phyloP scores from a whole-genome alignment of 306 rosid genomes.

The Ormosia emarginata region DNA sequence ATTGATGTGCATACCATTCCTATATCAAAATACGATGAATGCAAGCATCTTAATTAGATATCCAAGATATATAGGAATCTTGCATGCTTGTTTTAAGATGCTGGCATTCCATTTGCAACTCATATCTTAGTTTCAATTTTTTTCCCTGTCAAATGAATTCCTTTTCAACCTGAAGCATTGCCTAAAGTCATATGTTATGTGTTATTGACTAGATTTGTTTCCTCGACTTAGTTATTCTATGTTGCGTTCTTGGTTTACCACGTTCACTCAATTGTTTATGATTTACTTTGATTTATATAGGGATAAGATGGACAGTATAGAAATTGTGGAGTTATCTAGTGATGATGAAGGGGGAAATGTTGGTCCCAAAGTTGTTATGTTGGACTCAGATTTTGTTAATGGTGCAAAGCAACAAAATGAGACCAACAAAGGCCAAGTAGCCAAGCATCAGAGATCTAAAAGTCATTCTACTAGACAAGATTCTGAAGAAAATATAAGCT shows the following conservation, averaged over 20 bases:
- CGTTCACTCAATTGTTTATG: background rate
- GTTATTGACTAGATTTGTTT: background rate
- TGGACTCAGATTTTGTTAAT: slow-evolving; percentile 29
- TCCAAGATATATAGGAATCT: background rate
- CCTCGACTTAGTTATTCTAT: background rate
- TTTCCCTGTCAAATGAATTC: background rate
- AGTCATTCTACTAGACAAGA: slow-evolving; percentile 21
- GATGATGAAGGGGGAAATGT: slow-evolving; percentile 49
- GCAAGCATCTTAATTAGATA: background rate
- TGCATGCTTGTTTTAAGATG: background rate
- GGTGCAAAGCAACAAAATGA: slow-evolving; percentile 12
- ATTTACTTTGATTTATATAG: slow-evolving; percentile 19
- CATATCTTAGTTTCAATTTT: background rate
- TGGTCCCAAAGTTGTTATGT: slow-evolving; percentile 29
- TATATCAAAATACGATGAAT: too few relatives aligned
- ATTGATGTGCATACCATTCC: too few relatives aligned
- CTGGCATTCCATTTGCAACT: background rate
- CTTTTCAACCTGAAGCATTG: background rate
- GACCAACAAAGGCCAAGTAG: slow-evolving; percentile 5
- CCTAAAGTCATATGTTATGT: background rate
- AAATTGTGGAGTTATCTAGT: slow-evolving; percentile 59
- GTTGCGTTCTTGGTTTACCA: background rate
- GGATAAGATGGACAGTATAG: slow-evolving; percentile 40
- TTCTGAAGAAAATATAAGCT: slow-evolving; percentile 39
- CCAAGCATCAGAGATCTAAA: slow-evolving; percentile 16